phyloP scores from a whole-genome alignment of 768 basidiomycete species.

The Lactarius sanguifluus region DNA sequence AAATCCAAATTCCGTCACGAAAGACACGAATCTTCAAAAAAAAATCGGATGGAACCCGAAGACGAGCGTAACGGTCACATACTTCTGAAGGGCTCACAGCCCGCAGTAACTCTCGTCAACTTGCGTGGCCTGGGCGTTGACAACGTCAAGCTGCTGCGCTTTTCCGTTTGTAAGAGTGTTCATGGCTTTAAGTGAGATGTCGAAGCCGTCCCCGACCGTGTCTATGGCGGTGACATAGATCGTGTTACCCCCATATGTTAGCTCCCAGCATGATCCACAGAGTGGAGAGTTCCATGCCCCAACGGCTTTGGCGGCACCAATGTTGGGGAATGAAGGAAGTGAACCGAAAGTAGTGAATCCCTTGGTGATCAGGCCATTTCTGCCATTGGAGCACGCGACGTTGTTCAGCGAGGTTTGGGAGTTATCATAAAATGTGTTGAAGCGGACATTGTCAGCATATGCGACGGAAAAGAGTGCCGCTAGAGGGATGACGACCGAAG shows the following conservation, averaged over 20 bases:
- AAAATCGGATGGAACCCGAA: not conserved
- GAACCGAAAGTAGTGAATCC: slow-evolving; percentile 29
- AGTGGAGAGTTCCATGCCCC: slow-evolving; percentile 34
- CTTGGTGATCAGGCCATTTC: slow-evolving; percentile 29
- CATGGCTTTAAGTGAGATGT: slow-evolving; percentile 54
- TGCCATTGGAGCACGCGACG: slow-evolving; percentile 32
- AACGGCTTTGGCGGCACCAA: slow-evolving; percentile 34
- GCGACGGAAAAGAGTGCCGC: not conserved
- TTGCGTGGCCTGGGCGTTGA: slow-evolving; percentile 4
- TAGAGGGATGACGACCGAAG: not conserved
- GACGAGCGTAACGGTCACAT: not conserved
- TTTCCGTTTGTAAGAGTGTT: slow-evolving; percentile 44
- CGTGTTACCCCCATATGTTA: slow-evolving; percentile 34
- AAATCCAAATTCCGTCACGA: not conserved
- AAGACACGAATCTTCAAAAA: not conserved
- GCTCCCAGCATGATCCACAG: slow-evolving; percentile 8
- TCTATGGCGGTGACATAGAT: slow-evolving; percentile 37
- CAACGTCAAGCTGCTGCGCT: not conserved
- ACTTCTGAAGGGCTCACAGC: not conserved
- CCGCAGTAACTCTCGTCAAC: not conserved
- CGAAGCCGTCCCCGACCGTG: slow-evolving; percentile 40
- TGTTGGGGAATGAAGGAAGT: slow-evolving; percentile 28
- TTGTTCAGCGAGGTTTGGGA: slow-evolving; percentile 2
- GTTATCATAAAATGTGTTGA: slow-evolving; percentile 22
- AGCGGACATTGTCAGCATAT: slow-evolving; percentile 11